Evolutionary conservation across 169 alveolate species (phyloP), one percentile per base, ranked within the genome.

Genomic region (Blepharisma undulans): DNA sequence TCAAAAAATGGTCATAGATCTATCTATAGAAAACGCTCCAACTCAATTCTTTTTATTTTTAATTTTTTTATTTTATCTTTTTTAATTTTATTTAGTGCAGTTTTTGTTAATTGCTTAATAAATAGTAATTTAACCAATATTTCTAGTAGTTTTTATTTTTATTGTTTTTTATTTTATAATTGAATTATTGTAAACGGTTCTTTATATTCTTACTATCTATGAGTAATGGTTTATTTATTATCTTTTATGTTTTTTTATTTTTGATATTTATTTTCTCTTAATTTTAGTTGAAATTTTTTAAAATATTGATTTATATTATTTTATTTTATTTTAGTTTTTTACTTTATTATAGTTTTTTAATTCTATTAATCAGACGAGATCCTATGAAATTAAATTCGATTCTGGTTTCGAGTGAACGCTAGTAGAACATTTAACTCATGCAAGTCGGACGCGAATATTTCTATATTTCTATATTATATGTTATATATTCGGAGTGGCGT

Each of bases 401-500:
- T 72, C 93, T 90, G 87, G 93, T 88, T 90, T 33, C 7, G 92
- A 71, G 79, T 90, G 93, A 90, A 85, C 87, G 92, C 93, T 90
- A 48, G 93, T 66, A 72, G 36, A 33, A 71, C 85, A 72, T 77
- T 21, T 90, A 33, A 90, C 76, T 86, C 93, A 90, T 90, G 93
- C 92, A 85, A 90, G 93, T 90, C 85, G 91, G 16, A 25, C 77
- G 91, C 76, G 82, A 18, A 60, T 29, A 30, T 48, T 66, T 34
- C 19, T 89, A 18, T 21, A 10, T 61, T 80, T 12, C 32, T 34
- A 19, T n/a, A 8, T 33, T 76, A 61, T 88, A 27, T 78, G 25
- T 78, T 78, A 78, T 22, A 72, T 72, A 22, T 22, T 81, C 80
- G 60, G 60, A 36, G 74, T 80, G 90, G 92, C 74, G 92, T 82